phyloP scores from a whole-genome alignment of 2,329 filamentous ascomycete species.

The Trichoderma atroviride region DNA sequence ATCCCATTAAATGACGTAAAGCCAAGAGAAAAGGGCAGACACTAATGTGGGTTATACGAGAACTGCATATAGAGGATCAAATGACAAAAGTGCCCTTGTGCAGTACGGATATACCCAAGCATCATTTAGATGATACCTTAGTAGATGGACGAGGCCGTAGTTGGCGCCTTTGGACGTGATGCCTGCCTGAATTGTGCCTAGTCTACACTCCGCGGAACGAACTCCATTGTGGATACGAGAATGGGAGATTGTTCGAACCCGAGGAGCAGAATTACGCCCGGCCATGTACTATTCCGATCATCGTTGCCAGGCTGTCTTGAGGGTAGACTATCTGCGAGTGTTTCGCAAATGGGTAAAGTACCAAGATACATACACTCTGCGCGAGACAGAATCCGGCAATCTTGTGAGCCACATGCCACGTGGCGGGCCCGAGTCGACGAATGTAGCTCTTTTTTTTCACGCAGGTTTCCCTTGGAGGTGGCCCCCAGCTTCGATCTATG shows the following conservation, averaged over 20 bases:
- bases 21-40: constrained; percentile 12
- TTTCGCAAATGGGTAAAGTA: neutral
- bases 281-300: neutral
- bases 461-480: neutral
- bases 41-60: constrained; percentile 24
- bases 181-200: constrained; percentile 5
- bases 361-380: neutral
- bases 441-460: neutral
- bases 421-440: constrained; percentile 5
- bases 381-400: neutral
- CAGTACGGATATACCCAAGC: neutral
- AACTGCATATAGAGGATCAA: neutral
- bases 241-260: neutral
- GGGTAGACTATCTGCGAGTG: neutral
- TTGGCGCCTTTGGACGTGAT: neutral
- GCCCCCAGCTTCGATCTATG: neutral
- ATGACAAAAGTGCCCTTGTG: constrained; percentile 3
- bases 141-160: neutral
- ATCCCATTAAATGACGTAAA: constrained; percentile 18
- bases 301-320: neutral
- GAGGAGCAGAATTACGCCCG: neutral
- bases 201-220: neutral
- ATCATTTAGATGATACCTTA: neutral
- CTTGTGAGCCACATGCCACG: constrained; percentile 17
- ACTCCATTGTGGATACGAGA: neutral